These are phyloP conservation scores for Syncephalastrum racemosum DNA, from an alignment of 371 early-diverging fungal species.

Conservation along the genomic window DNA sequence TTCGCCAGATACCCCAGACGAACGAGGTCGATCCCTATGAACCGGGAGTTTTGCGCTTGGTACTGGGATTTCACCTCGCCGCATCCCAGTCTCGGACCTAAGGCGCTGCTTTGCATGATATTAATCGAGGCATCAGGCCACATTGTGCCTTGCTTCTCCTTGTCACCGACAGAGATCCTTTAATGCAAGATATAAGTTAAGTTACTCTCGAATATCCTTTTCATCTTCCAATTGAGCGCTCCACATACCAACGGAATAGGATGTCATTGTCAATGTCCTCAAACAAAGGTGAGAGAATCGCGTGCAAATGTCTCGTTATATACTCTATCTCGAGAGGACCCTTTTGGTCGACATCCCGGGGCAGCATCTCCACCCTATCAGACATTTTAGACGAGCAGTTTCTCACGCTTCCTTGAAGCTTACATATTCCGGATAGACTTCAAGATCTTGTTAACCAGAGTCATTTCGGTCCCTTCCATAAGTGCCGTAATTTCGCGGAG, in stretches of 20 bases:
- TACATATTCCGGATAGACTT: slow-evolving; percentile 8
- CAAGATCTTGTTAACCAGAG: too few relatives aligned
- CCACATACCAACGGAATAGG: slow-evolving; percentile 13
- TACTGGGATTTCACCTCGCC: slow-evolving; percentile 25
- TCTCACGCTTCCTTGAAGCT: background rate
- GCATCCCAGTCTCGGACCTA: slow-evolving; percentile 16
- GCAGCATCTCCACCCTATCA: slow-evolving; percentile 18
- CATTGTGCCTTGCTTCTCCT: slow-evolving; percentile 11
- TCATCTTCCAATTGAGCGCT: too few relatives aligned
- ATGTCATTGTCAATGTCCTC: slow-evolving; percentile 9
- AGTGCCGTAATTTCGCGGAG: too few relatives aligned
- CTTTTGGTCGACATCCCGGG: slow-evolving; percentile 9
- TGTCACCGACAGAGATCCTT: slow-evolving; percentile 23
- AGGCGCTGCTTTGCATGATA: slow-evolving; percentile 15
- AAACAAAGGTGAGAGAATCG: slow-evolving; percentile 11
- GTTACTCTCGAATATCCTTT: too few relatives aligned
- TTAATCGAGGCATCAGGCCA: slow-evolving; percentile 30
- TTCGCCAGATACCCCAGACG: slow-evolving; percentile 18
- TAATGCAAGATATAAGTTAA: too few relatives aligned
- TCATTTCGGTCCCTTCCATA: too few relatives aligned
- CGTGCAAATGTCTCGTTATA: slow-evolving; percentile 15
- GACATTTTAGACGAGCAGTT: slow-evolving; percentile 9
- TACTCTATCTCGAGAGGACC: slow-evolving; percentile 23
- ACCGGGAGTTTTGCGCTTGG: slow-evolving; percentile 21
- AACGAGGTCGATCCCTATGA: slow-evolving; percentile 18